phyloP scores from a whole-genome alignment of 768 basidiomycete genomes.

The Pilatotrama ljubarskyi region DNA sequence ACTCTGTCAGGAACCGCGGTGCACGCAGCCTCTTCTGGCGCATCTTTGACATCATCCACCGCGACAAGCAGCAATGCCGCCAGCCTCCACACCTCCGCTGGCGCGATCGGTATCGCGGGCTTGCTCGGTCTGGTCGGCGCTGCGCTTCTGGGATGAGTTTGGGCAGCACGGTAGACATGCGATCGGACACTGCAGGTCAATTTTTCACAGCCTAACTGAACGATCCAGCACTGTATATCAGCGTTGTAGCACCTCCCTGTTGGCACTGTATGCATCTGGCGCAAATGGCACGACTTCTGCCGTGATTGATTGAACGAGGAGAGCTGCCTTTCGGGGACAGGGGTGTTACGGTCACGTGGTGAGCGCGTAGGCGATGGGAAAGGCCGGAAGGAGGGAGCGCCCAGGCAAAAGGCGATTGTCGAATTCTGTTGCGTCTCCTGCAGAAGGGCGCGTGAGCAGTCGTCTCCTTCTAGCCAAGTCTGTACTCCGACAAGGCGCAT shows the following conservation, averaged over 20 bases:
- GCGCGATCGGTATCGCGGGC: slow-evolving; percentile 47
- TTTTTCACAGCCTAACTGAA: slow-evolving; percentile 3
- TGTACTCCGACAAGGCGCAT: slow-evolving; percentile 11
- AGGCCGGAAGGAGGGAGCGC: not conserved
- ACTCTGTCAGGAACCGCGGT: slow-evolving; percentile 18
- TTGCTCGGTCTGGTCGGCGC: slow-evolving; percentile 54
- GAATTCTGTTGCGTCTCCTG: slow-evolving; percentile 16
- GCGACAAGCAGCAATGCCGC: slow-evolving; percentile 36
- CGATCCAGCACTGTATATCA: not conserved
- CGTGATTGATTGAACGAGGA: not conserved
- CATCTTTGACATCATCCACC: slow-evolving; percentile 18
- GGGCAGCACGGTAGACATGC: not conserved
- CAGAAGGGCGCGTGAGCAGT: slow-evolving; percentile 22
- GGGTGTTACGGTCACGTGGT: slow-evolving; percentile 20
- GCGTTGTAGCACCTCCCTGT: not conserved
- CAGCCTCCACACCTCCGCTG: slow-evolving; percentile 26
- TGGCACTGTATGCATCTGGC: not conserved
- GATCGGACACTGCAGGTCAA: not conserved
- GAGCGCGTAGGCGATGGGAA: slow-evolving; percentile 19
- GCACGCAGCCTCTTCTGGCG: slow-evolving; percentile 8
- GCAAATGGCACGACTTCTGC: not conserved
- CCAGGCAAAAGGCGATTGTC: slow-evolving; percentile 21
- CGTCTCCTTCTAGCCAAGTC: slow-evolving; percentile 14
- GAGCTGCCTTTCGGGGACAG: not conserved
- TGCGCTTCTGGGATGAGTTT: slow-evolving; percentile 37